These are phyloP conservation scores for Osmanthus fragrans DNA, from an alignment of 257 asterid genomes.

Conservation along the genomic window DNA sequence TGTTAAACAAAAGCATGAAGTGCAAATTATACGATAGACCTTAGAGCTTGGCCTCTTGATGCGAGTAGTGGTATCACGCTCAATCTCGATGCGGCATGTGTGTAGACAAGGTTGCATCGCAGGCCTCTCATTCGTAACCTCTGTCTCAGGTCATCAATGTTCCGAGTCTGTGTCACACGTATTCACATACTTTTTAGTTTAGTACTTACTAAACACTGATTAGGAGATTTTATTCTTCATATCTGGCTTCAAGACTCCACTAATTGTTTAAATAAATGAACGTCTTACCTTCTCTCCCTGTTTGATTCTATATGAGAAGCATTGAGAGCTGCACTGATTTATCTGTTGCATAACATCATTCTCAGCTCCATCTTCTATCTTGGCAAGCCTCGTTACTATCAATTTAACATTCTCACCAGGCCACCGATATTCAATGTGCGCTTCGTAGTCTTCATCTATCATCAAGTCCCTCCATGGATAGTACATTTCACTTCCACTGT, in stretches of 20 bases:
- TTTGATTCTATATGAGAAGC: constrained; percentile 57
- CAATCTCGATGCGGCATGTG: constrained; percentile 55
- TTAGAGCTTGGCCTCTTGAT: constrained; percentile 64
- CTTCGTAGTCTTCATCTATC: constrained; percentile 55
- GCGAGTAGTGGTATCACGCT: constrained; percentile 62
- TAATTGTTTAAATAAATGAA: not conserved
- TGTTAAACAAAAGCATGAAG: constrained; percentile 13
- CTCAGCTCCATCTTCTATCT: constrained; percentile 38
- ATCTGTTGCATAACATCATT: constrained; percentile 41
- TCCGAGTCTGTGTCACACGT: constrained; percentile 36
- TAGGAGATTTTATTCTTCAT: constrained; percentile 9
- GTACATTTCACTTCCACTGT: constrained; percentile 67
- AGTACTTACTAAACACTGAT: not conserved
- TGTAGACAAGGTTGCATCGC: constrained; percentile 55
- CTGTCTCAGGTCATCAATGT: constrained; percentile 56
- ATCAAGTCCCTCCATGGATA: constrained; percentile 63
- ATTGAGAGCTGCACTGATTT: constrained; percentile 47
- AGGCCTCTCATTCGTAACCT: constrained; percentile 75
- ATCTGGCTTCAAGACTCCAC: not conserved
- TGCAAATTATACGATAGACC: constrained; percentile 34
- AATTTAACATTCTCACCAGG: constrained; percentile 59
- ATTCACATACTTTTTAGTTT: constrained; percentile 11
- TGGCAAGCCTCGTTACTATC: constrained; percentile 46
- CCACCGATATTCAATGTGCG: constrained; percentile 67
- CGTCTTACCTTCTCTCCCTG: constrained; percentile 53